A percentile compares a stretch with the other conserved stretches of the same genome.
Conservation (phyloP, 192 early-diverging fungal species). For the Pecoramyces ruminantium region DNA sequence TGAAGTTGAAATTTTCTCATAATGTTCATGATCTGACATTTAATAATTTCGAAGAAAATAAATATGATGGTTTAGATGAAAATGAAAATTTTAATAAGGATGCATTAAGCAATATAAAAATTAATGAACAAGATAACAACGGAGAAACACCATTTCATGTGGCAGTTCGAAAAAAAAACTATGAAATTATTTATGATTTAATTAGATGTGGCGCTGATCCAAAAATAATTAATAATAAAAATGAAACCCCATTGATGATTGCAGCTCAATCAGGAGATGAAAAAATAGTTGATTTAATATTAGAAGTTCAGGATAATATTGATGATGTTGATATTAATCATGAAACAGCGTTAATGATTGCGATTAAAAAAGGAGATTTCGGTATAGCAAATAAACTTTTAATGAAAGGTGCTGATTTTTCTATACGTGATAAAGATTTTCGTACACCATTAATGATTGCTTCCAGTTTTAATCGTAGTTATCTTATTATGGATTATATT, state of each 20-base stretch:
- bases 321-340: background rate
- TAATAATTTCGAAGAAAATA: too few relatives aligned
- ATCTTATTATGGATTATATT: background rate
- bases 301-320: background rate
- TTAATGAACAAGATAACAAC: background rate
- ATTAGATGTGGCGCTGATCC: background rate
- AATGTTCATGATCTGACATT: too few relatives aligned
- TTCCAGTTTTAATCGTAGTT: background rate
- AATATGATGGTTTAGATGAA: too few relatives aligned
- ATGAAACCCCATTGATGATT: background rate
- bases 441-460: background rate
- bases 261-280: background rate
- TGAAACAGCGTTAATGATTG: background rate
- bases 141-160: background rate
- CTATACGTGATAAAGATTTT: background rate
- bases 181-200: background rate
- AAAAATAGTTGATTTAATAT: background rate
- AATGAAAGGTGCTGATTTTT: background rate
- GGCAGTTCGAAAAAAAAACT: background rate
- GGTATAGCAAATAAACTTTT: background rate
- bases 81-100: background rate
- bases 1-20: too few relatives aligned
- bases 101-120: background rate
- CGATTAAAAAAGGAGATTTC: background rate
- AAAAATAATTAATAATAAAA: background rate